A percentile compares a stretch with the other conserved stretches of the same genome.
Conservation (phyloP, 164 flowering plant genomes). For the Magnolia kwangsiensis region DNA sequence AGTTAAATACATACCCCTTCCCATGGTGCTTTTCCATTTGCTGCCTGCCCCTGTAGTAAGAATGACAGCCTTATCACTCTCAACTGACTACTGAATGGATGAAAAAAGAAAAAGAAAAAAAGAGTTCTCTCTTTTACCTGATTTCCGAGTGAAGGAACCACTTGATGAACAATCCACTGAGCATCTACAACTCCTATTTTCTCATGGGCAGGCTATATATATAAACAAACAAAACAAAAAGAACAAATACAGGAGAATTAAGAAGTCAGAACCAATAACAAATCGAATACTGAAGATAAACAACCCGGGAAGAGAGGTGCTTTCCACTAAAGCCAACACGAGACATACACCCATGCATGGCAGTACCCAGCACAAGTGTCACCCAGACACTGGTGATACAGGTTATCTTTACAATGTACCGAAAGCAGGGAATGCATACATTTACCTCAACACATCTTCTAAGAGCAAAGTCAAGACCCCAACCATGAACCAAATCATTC, state of each 20-base stretch:
- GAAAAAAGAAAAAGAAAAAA: too few species aligned
- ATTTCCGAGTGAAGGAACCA: conserved; percentile 77
- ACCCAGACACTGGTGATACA: neutral
- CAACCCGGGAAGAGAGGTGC: too few species aligned
- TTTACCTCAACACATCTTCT: conserved; percentile 79
- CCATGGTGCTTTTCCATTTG: conserved; percentile 68
- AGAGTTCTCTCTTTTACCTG: conserved; percentile 49
- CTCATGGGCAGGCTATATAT: conserved; percentile 78
- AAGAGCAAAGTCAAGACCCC: conserved; percentile 98
- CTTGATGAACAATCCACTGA: conserved; percentile 93
- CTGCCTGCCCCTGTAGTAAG: conserved; percentile 53
- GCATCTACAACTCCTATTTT: conserved; percentile 96
- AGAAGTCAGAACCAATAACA: too few species aligned
- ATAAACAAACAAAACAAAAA: neutral
- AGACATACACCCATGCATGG: too few species aligned
- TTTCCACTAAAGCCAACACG: too few species aligned
- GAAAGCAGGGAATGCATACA: conserved; percentile 5
- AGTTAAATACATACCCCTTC: conserved; percentile 56
- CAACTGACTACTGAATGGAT: neutral
- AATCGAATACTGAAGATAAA: too few species aligned
- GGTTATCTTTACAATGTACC: neutral
- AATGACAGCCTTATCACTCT: neutral
- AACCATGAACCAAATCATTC: conserved; percentile 97
- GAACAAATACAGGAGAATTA: too few species aligned
- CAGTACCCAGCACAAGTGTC: neutral